Evolutionary conservation across 73 alveolate genomes (phyloP).

Genomic region (Stentor roeselii): DNA sequence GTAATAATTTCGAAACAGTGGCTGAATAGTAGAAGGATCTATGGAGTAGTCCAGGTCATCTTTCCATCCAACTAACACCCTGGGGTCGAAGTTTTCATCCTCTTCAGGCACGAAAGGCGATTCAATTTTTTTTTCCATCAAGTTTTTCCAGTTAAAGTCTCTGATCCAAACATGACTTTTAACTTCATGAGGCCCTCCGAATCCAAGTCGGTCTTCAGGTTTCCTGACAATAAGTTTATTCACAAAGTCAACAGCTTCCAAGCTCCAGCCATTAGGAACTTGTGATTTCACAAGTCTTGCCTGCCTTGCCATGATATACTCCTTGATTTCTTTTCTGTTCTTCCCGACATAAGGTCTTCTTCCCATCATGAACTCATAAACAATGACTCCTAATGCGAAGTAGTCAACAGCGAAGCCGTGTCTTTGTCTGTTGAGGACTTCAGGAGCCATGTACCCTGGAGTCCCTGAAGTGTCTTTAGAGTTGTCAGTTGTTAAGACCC

Average conservation of each 20-base stretch:
- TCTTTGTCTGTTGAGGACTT: too few relatives aligned
- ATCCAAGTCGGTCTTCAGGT: slow-evolving; percentile 62
- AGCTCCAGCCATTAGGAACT: slow-evolving; percentile 91
- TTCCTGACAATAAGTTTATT: slow-evolving; percentile 71
- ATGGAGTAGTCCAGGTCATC: too few relatives aligned
- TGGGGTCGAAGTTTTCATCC: too few relatives aligned
- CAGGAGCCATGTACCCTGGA: too few relatives aligned
- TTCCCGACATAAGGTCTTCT: slow-evolving; percentile 56
- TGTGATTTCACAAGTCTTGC: slow-evolving; percentile 58
- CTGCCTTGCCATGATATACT: slow-evolving; percentile 58
- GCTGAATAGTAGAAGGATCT: too few relatives aligned
- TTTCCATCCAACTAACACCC: too few relatives aligned
- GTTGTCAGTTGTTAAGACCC: slow-evolving; percentile 76
- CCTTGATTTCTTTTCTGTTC: slow-evolving; percentile 79
- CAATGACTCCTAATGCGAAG: slow-evolving; percentile 92
- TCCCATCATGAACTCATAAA: slow-evolving; percentile 77
- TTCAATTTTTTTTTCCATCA: slow-evolving; percentile 30
- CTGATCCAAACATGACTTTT: slow-evolving; percentile 67
- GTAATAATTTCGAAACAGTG: too few relatives aligned
- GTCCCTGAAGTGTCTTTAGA: slow-evolving; percentile 83
- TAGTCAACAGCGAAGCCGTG: too few relatives aligned
- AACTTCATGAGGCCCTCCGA: slow-evolving; percentile 58
- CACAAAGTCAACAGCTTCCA: slow-evolving; percentile 92
- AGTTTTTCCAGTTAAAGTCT: slow-evolving; percentile 62
- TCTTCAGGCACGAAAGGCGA: slow-evolving; percentile 28